phyloP scores from a whole-genome alignment of 148 eudicot species.

The Polygonum aviculare region DNA sequence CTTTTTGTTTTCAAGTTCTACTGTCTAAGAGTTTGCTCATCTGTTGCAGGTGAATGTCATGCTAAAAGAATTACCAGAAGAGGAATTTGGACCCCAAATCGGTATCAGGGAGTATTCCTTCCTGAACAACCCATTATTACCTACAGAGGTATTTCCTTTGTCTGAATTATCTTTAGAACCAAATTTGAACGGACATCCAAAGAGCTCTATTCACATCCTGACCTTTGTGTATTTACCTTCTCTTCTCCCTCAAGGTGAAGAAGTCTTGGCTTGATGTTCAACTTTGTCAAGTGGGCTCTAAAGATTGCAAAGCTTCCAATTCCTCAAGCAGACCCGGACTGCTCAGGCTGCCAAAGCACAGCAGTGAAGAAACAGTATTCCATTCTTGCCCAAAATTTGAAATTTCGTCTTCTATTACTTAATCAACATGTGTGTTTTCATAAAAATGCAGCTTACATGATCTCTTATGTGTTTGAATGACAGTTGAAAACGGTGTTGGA shows the following conservation, averaged over 20 bases:
- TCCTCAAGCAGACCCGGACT: conserved; percentile 32
- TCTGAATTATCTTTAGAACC: not conserved
- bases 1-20: conserved; percentile 1
- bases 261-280: conserved; percentile 97
- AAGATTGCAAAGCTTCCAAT: conserved; percentile 43
- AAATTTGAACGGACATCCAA: not conserved
- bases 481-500: conserved; percentile 58
- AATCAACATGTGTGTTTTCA: not conserved
- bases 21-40: conserved; percentile 5
- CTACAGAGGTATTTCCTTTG: conserved; percentile 41
- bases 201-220: not conserved
- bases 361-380: conserved; percentile 86
- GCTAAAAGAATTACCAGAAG: conserved; percentile 51
- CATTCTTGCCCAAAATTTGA: not conserved
- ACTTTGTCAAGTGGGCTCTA: conserved; percentile 84
- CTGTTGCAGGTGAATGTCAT: conserved; percentile 62
- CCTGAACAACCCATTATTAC: conserved; percentile 71
- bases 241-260: conserved; percentile 53
- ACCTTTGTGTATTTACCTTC: conserved; percentile 2
- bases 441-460: not conserved
- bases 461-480: not conserved
- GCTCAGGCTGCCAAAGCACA: conserved; percentile 67
- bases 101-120: conserved; percentile 77
- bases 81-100: conserved; percentile 75
- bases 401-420: not conserved